phyloP scores from a whole-genome alignment of 129 eudicot genomes.

The Flaveria robusta region DNA sequence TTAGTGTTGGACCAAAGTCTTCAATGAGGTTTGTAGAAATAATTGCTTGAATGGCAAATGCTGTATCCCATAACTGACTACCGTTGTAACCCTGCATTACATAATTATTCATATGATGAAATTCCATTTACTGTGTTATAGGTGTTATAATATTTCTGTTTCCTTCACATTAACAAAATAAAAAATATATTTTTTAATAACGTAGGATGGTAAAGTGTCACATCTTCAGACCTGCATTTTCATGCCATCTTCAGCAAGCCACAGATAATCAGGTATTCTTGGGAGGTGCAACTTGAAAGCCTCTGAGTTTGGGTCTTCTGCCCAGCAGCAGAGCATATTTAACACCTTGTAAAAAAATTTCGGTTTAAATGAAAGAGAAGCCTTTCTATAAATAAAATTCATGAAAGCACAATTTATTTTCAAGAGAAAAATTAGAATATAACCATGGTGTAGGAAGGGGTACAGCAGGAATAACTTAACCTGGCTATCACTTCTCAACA shows the following conservation, averaged over 20 bases:
- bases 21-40: constrained; percentile 65
- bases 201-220: constrained; percentile 4
- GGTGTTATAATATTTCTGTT: neutral
- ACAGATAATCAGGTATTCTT: constrained; percentile 73
- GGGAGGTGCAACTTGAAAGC: constrained; percentile 93
- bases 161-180: neutral
- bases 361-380: constrained; percentile 4
- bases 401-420: neutral
- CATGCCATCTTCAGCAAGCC: constrained; percentile 99
- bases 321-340: constrained; percentile 98
- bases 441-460: neutral
- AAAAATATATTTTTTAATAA: neutral
- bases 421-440: constrained; percentile 9
- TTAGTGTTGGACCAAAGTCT: constrained; percentile 72
- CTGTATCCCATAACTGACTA: constrained; percentile 88
- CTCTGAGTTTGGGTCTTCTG: constrained; percentile 94
- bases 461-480: neutral
- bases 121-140: constrained; percentile 1
- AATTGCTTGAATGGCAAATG: constrained; percentile 84
- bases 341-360: constrained; percentile 55
- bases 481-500: neutral
- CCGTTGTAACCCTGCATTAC: constrained; percentile 90
- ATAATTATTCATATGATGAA: constrained; percentile 5
- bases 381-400: neutral
- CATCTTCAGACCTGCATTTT: constrained; percentile 80